A percentile compares a stretch with the other conserved stretches of the same genome.
Evolutionary conservation across 495 filamentous ascomycete species (phyloP).

Genomic region (Annulohypoxylon maeteangense): DNA sequence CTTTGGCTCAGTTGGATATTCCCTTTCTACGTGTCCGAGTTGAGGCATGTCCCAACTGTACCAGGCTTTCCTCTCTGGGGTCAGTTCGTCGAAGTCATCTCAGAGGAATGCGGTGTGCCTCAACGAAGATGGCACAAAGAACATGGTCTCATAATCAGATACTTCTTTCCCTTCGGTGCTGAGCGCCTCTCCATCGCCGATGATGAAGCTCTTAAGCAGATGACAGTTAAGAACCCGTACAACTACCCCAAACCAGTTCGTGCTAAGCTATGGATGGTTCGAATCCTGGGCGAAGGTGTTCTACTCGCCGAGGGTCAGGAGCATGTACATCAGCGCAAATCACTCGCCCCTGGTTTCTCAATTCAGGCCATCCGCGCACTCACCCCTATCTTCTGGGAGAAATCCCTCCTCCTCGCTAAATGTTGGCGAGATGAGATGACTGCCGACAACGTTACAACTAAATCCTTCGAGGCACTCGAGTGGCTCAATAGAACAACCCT

Average conservation of each 20-base stretch:
- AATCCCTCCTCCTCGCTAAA: constrained; percentile 56
- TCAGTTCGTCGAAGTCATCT: constrained; percentile 54
- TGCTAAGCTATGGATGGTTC: constrained; percentile 62
- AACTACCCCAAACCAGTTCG: constrained; percentile 63
- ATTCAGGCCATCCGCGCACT: constrained; percentile 57
- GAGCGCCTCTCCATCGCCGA: constrained; percentile 59
- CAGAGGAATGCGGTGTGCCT: constrained; percentile 52
- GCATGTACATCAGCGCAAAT: constrained; percentile 59
- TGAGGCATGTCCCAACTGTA: constrained; percentile 56
- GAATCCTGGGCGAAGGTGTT: constrained; percentile 60
- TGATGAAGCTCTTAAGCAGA: constrained; percentile 58
- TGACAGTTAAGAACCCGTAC: constrained; percentile 64
- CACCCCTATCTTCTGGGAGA: constrained; percentile 63
- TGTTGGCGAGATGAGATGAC: constrained; percentile 55
- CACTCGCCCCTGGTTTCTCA: constrained; percentile 59
- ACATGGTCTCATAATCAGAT: constrained; percentile 56
- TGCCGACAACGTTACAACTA: constrained; percentile 37
- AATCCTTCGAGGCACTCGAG: constrained; percentile 56
- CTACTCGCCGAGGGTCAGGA: constrained; percentile 60
- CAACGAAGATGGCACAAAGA: constrained; percentile 56
- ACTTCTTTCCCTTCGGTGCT: constrained; percentile 58
- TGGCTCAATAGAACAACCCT: constrained; percentile 62
- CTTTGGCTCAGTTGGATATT: constrained; percentile 54
- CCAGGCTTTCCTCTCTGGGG: constrained; percentile 58
- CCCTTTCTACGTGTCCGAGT: constrained; percentile 55